A percentile compares a stretch with the other conserved stretches of the same genome.
Evolutionary conservation across 179 eudicot genomes (phyloP).

Genomic region (Actinidia arguta): DNA sequence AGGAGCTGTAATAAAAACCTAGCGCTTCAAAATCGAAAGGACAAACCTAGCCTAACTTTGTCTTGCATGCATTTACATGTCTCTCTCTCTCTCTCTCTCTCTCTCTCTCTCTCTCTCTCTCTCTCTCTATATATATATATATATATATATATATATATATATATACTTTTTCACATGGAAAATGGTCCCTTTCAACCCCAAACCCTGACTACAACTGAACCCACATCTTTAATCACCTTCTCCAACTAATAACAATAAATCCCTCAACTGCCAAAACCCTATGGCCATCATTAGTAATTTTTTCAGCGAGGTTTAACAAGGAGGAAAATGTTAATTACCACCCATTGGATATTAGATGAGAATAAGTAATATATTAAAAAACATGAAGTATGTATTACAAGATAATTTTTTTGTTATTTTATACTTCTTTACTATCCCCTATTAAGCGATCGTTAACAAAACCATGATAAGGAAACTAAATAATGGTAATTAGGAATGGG

Average conservation of each 20-base stretch:
- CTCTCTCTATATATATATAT: too few species aligned
- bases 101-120: not conserved
- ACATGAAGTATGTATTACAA: too few species aligned
- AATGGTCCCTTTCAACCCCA: slow-evolving; percentile 35
- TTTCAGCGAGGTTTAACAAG: not conserved
- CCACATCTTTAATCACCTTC: slow-evolving; percentile 24
- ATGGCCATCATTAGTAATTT: not conserved
- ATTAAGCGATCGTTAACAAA: too few species aligned
- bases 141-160: too few species aligned
- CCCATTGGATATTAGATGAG: not conserved
- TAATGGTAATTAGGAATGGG: too few species aligned
- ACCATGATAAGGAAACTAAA: too few species aligned
- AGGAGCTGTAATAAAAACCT: slow-evolving; percentile 28
- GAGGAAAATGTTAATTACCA: not conserved
- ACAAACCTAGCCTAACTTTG: slow-evolving; percentile 35
- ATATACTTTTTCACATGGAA: too few species aligned
- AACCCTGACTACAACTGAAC: not conserved
- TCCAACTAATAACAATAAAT: slow-evolving; percentile 11
- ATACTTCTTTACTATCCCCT: too few species aligned
- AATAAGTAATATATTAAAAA: too few species aligned
- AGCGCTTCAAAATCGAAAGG: slow-evolving; percentile 29
- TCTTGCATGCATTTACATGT: slow-evolving; percentile 59
- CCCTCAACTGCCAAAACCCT: slow-evolving; percentile 29
- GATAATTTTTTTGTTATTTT: too few species aligned
- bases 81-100: not conserved